phyloP scores from a whole-genome alignment of 2,329 filamentous ascomycete species.

The Eurotiales sp. region DNA sequence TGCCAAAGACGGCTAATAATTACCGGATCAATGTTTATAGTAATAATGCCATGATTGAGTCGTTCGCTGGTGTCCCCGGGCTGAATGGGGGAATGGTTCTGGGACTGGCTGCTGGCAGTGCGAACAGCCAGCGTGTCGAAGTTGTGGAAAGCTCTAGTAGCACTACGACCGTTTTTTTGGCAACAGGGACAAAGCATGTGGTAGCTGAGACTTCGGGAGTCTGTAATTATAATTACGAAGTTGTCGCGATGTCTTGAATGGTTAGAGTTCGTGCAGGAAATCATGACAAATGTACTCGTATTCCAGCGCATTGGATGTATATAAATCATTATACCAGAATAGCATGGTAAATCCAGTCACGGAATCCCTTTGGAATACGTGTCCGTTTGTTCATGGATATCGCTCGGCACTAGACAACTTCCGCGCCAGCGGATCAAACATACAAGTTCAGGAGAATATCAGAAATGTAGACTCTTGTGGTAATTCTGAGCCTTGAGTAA shows the following conservation, averaged over 20 bases:
- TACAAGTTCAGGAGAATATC: too few species aligned
- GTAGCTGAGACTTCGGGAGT: not conserved
- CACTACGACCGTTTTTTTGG: constrained; percentile 2
- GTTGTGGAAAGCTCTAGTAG: constrained; percentile 7
- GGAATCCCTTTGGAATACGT: too few species aligned
- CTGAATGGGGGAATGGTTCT: constrained; percentile 9
- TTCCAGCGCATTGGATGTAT: too few species aligned
- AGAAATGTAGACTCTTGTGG: too few species aligned
- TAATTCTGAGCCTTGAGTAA: too few species aligned
- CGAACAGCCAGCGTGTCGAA: constrained; percentile 13
- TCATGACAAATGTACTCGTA: too few species aligned
- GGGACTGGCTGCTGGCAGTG: constrained; percentile 13
- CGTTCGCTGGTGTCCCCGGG: constrained; percentile 2
- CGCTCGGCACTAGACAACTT: too few species aligned
- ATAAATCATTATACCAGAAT: too few species aligned
- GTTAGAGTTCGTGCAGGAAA: too few species aligned
- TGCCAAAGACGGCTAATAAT: not conserved
- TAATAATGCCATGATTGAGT: constrained; percentile 11
- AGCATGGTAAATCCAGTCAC: too few species aligned
- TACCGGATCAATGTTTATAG: constrained; percentile 16
- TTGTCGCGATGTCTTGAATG: constrained; percentile 12
- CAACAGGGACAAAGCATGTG: constrained; percentile 14
- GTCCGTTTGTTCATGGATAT: too few species aligned
- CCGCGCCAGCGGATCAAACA: too few species aligned
- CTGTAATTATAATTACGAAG: constrained; percentile 17